A percentile compares a stretch with the other conserved stretches of the same genome.
phyloP scores from a whole-genome alignment of 352 stramenopile genomes.

The Paralagenidium karlingii region DNA sequence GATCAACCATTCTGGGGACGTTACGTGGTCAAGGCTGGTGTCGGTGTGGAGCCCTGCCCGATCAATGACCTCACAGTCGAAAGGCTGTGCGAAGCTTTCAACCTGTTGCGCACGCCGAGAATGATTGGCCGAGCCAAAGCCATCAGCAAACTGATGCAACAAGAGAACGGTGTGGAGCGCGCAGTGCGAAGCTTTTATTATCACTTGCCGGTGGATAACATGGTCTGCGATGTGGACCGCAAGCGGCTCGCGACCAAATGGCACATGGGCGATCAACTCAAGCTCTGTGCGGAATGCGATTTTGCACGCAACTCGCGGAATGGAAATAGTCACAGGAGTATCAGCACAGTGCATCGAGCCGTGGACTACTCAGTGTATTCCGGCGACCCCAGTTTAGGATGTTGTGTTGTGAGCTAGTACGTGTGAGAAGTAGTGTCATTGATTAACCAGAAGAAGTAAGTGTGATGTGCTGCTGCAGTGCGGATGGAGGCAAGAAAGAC shows the following conservation, averaged over 20 bases:
- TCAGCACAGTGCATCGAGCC: too few species aligned
- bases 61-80: conserved; percentile 74
- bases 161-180: conserved; percentile 76
- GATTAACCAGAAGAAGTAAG: too few species aligned
- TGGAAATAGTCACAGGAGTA: too few species aligned
- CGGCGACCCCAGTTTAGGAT: too few species aligned
- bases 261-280: conserved; percentile 35
- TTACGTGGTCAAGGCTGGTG: conserved; percentile 64
- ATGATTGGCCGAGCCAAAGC: conserved; percentile 31
- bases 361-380: too few species aligned
- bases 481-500: too few species aligned
- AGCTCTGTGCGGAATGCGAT: conserved; percentile 38
- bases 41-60: conserved; percentile 77
- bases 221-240: conserved; percentile 67
- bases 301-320: too few species aligned
- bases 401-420: too few species aligned
- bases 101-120: conserved; percentile 31
- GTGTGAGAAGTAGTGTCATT: too few species aligned
- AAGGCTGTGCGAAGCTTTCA: conserved; percentile 66
- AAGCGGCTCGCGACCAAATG: conserved; percentile 33
- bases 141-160: conserved; percentile 45
- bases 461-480: too few species aligned
- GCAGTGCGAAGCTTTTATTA: conserved; percentile 82
- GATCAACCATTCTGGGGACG: conserved; percentile 92
- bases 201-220: conserved; percentile 71